Conservation (phyloP, 2,329 filamentous ascomycete genomes). For the Xylariaceae sp. region DNA sequence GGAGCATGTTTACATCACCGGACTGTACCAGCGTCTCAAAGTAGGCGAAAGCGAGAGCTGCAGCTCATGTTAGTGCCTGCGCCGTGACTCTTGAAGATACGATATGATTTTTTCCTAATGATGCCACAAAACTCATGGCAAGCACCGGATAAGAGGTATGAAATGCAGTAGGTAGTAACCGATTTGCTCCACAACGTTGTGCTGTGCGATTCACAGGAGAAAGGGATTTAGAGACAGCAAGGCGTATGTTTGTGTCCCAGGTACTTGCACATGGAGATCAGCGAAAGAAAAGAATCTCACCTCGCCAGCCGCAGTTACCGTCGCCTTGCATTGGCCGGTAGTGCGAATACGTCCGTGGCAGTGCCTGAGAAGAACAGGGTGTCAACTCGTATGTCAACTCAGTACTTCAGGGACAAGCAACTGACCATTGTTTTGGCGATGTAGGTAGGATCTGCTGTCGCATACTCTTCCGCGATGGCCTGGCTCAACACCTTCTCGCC, state of each 20-base stretch:
- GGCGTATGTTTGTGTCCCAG: no score
- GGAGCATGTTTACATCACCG: constrained; percentile 59
- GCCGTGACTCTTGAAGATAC: not conserved
- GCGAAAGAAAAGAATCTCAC: constrained; percentile 49
- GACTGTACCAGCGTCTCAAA: constrained; percentile 76
- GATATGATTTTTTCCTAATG: not conserved
- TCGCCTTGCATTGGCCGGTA: constrained; percentile 87
- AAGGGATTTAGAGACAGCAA: not conserved
- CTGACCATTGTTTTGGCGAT: constrained; percentile 81
- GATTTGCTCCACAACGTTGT: not conserved
- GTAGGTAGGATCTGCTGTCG: constrained; percentile 78
- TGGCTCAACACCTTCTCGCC: constrained; percentile 71
- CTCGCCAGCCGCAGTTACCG: constrained; percentile 96
- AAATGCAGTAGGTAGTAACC: not conserved
- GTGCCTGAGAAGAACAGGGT: constrained; percentile 48
- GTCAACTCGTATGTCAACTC: constrained; percentile 10
- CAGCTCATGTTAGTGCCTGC: constrained; percentile 9
- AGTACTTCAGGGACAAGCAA: constrained; percentile 21
- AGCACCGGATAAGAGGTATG: constrained; percentile 7
- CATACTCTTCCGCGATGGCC: constrained; percentile 78
- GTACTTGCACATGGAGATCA: not conserved
- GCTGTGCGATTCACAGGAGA: not conserved
- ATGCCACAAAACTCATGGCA: constrained; percentile 6
- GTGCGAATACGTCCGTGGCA: constrained; percentile 78
- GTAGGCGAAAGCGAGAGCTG: constrained; percentile 89